These are phyloP conservation scores for Oryza brachyantha DNA, from an alignment of 176 grass and related monocot genomes.

Conservation along the genomic window DNA sequence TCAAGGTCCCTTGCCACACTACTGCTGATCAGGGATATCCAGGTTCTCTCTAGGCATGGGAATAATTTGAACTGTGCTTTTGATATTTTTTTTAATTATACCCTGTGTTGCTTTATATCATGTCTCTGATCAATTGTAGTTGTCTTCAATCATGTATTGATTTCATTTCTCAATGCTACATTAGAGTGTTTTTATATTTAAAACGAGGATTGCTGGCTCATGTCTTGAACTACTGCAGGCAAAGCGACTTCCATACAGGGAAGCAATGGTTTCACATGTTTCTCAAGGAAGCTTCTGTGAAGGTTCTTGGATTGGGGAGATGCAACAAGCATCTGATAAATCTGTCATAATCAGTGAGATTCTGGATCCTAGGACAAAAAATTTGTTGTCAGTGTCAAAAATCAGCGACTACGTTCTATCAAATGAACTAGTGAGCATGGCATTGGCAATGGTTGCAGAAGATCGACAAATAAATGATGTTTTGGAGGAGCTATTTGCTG, in stretches of 20 bases:
- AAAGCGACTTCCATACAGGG: slow-evolving; percentile 58
- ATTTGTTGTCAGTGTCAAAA: slow-evolving; percentile 67
- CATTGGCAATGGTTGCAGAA: slow-evolving; percentile 74
- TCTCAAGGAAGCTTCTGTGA: slow-evolving; percentile 50
- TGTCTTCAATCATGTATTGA: background rate
- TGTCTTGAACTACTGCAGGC: slow-evolving; percentile 40
- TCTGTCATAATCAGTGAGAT: slow-evolving; percentile 86
- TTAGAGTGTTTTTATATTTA: background rate
- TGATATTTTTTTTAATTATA: background rate
- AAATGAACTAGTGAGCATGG: slow-evolving; percentile 88
- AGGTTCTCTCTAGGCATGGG: slow-evolving; percentile 43
- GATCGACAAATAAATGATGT: slow-evolving; percentile 79
- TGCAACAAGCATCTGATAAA: slow-evolving; percentile 74
- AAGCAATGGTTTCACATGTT: slow-evolving; percentile 38
- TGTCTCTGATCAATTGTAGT: background rate
- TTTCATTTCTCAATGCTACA: slow-evolving; percentile 17
- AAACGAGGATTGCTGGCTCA: slow-evolving; percentile 8
- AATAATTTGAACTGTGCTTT: background rate
- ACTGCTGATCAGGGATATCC: slow-evolving; percentile 71
- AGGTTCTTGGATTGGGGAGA: slow-evolving; percentile 87
- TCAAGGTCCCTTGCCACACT: slow-evolving; percentile 77
- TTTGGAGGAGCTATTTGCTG: slow-evolving; percentile 73
- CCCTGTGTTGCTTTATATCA: background rate
- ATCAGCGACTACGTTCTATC: slow-evolving; percentile 82
- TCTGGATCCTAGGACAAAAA: slow-evolving; percentile 79